Base-by-base conservation (phyloP, 176 grass and related monocot species). In the Triticum turgidum region DNA sequence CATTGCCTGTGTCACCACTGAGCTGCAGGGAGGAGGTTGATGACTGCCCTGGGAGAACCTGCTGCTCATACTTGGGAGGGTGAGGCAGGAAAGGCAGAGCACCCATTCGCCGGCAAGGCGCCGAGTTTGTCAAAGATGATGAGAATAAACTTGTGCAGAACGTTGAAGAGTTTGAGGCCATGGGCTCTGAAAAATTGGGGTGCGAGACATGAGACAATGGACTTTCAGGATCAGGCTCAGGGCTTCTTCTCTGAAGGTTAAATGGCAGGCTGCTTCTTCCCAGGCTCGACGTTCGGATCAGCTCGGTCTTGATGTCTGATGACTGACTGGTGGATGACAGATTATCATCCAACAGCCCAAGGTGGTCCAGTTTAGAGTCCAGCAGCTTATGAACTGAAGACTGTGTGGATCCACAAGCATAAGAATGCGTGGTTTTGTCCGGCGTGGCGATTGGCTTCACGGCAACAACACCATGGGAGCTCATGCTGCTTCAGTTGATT, bases 101-200 rank as follows among this genome's bases (percentile, higher is more conserved):
- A 49, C 65, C 63, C 13, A 92, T 69, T 77, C 83, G 81, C 22
- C 45, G 62, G 65, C 87, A 85, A 17, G 88, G 84, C 34, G 80
- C 88, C 17, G 30, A 30, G 30, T 93, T 90, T 20, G 29, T 85
- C 24, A 64, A 90, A 74, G 94, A 89, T 1, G 97, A 94, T 0
- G 94, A 99, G 77, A 92, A 93, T 35, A 99, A 82, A 42, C 90
- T 99, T 61, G 94, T 81, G 85, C 97, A 99, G 81, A 99, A 99
- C 8, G 94, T 96, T 29, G 97, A 99, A 6, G 92, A 94, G 75
- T 88, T 88, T 83, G 97, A 96, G 74, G 82, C 88, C 65, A 87
- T 81, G 12, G 89, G 80, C 5, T 99, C 94, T 33, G 92, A 82
- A 90, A 85, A 88, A 33, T 90, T 90, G 70, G 90, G 82, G 78